Evolutionary conservation across 2,329 filamentous ascomycete genomes (phyloP).

Genomic region (Epichloe sibirici): DNA sequence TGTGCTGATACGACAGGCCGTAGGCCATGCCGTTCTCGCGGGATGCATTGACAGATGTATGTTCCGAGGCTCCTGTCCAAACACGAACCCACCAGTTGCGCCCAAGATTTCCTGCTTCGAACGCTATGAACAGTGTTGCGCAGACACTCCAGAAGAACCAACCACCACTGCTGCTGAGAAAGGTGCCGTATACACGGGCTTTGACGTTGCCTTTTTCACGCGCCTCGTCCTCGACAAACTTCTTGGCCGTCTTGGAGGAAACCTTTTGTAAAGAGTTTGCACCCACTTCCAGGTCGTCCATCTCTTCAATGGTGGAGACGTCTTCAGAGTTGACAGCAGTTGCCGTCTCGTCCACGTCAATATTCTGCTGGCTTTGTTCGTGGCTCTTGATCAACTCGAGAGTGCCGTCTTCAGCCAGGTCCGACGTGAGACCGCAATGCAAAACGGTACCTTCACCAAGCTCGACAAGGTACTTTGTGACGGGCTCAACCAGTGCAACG

Average conservation of each 20-base stretch:
- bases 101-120: slow-evolving; percentile 42
- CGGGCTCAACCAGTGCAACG: slow-evolving; percentile 56
- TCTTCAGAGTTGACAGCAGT: slow-evolving; percentile 46
- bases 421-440: slow-evolving; percentile 50
- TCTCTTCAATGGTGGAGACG: slow-evolving; percentile 28
- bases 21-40: slow-evolving; percentile 28
- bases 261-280: slow-evolving; percentile 33
- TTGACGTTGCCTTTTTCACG: slow-evolving; percentile 60
- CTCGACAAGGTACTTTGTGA: slow-evolving; percentile 62
- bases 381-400: slow-evolving; percentile 45
- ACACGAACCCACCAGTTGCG: slow-evolving; percentile 53
- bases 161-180: slow-evolving; percentile 55
- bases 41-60: slow-evolving; percentile 3
- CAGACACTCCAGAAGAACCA: slow-evolving; percentile 45
- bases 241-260: slow-evolving; percentile 42
- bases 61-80: slow-evolving; percentile 36
- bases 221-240: slow-evolving; percentile 68
- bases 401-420: slow-evolving; percentile 46
- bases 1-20: slow-evolving; percentile 34
- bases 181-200: slow-evolving; percentile 52
- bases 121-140: slow-evolving; percentile 39
- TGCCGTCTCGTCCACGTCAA: slow-evolving; percentile 34
- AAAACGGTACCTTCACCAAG: slow-evolving; percentile 56
- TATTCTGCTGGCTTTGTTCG: slow-evolving; percentile 34
- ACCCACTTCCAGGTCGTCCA: slow-evolving; percentile 25